Conservation (phyloP, 805 yeast species). For the Saturnispora sekii region DNA sequence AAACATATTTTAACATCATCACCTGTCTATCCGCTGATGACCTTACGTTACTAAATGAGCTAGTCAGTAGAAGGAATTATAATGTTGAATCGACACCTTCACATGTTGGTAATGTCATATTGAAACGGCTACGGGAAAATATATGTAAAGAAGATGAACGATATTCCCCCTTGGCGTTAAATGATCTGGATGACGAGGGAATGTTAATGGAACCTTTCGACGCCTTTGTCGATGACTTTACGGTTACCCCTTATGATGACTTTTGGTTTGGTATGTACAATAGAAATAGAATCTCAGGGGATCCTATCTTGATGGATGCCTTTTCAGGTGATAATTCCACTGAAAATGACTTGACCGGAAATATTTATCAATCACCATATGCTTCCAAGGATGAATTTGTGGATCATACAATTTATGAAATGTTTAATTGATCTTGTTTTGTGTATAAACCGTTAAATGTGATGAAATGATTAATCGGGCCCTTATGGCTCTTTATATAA, state of each 20-base stretch:
- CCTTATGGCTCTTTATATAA: too few species aligned
- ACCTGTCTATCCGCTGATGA: constrained; percentile 14
- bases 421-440: constrained; percentile 8
- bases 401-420: constrained; percentile 12
- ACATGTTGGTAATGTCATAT: constrained; percentile 3
- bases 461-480: not conserved
- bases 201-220: not conserved
- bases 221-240: not conserved
- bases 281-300: not conserved
- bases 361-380: not conserved
- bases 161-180: not conserved
- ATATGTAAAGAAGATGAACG: constrained; percentile 5
- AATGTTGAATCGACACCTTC: not conserved
- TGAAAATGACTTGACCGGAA: constrained; percentile 3
- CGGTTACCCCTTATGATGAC: constrained; percentile 1
- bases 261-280: constrained; percentile 19
- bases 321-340: not conserved
- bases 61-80: constrained; percentile 5
- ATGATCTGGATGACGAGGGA: not conserved
- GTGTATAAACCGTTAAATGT: constrained; percentile 7
- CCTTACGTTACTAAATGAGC: constrained; percentile 10
- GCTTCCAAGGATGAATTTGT: constrained; percentile 9
- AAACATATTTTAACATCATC: constrained; percentile 13
- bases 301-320: not conserved
- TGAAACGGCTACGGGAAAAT: not conserved